Base-by-base conservation (phyloP, 768 basidiomycete genomes). In the Hydnomerulius pinastri region DNA sequence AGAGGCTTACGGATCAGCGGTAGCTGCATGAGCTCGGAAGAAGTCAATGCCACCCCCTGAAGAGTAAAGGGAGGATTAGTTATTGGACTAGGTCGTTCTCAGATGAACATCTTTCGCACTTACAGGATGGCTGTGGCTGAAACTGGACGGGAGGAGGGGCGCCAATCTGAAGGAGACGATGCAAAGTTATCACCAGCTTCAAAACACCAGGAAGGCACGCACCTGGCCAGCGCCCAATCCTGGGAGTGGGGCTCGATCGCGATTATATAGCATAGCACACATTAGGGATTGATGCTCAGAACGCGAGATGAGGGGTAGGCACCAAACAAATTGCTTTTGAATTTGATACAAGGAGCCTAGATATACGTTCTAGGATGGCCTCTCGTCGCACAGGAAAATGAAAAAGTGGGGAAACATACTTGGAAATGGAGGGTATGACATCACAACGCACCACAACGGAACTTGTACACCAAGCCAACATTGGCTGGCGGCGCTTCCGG, bases 1-100 rank as follows among this genome's bases (percentile, higher is more conserved):
- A 15, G 30, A 17, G 18, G 29, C 45, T 55, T 44, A 52, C 54
- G 45, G 40, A 35, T 50, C 48, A n/a, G 30, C 48, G 35, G 68
- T 57, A 29, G 36, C 25, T 29, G 82, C 82, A 63, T 85, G 82
- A 24, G 85, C 85, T 46, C 78, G 77, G 64, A 81, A 86, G 58
- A 74, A 86, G 59, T 87, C 83, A 56, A 68, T 62, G 13, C 83
- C 85, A 43, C 75, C 71, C 84, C 85, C 85, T 86, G 61, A 47
- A 29, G 13, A n/a, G 20, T 25, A 45, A 33, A 9, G 33, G 13
- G 12, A n/a, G 23, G 15, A 18, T 12, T 40, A 21, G 10, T 24
- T 38, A 5, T 10, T 24, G 15, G 33, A 44, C 11, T 55, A 18
- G 49, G 36, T 20, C 25, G 27, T 33, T 47, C 29, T 41, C 43